A percentile compares a stretch with the other conserved stretches of the same genome.
phyloP scores from a whole-genome alignment of 345 rosid genomes.

The Euphorbia lathyris region DNA sequence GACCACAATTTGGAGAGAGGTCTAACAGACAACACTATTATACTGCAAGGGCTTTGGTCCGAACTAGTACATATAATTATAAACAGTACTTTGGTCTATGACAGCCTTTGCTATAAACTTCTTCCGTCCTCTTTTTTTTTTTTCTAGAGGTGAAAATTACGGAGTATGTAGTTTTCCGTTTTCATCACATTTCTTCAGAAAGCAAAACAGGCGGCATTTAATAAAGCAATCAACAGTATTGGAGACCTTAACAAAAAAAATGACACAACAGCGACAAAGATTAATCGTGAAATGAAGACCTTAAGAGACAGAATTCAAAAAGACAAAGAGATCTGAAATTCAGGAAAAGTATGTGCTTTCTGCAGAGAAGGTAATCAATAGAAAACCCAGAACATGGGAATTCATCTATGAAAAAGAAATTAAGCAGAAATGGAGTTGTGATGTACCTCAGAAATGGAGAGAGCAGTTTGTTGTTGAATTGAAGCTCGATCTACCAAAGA shows the following conservation, averaged over 20 bases:
- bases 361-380: neutral
- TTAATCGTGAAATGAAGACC: neutral
- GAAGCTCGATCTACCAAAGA: conserved; percentile 6
- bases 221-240: neutral
- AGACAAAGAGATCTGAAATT: conserved; percentile 5
- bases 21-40: too few relatives aligned
- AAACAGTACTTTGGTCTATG: neutral
- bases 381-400: neutral
- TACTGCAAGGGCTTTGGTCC: neutral
- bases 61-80: neutral
- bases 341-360: neutral
- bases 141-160: neutral
- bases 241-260: neutral
- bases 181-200: neutral
- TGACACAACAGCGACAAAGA: neutral
- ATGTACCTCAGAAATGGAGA: conserved; percentile 7
- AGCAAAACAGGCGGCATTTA: neutral
- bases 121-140: too few relatives aligned
- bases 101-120: too few relatives aligned
- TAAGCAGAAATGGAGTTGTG: neutral
- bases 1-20: neutral
- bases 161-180: neutral
- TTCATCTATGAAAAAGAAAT: neutral
- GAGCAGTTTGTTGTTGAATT: neutral
- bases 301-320: neutral